A percentile compares a stretch with the other conserved stretches of the same genome.
These are phyloP conservation scores for Huntiella omanensis DNA, from an alignment of 2,329 filamentous ascomycete species.

Conservation along the genomic window DNA sequence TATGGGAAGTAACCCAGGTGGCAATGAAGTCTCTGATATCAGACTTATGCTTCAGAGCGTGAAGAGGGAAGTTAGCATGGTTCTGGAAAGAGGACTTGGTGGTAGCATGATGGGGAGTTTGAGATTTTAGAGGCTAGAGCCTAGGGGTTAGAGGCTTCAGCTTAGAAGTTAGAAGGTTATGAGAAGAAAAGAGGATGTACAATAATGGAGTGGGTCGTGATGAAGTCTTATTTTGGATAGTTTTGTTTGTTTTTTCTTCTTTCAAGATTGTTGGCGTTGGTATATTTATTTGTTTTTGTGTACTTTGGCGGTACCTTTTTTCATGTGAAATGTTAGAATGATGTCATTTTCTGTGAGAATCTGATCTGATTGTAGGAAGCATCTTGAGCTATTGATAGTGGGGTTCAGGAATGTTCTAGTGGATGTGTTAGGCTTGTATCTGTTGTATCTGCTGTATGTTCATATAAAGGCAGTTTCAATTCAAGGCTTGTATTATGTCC, in stretches of 20 bases:
- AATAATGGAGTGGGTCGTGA: background rate
- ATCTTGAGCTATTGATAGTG: too few relatives aligned
- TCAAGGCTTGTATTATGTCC: background rate
- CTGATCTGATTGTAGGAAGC: too few relatives aligned
- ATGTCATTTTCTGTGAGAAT: too few relatives aligned
- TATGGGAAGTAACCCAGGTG: conserved; percentile 25
- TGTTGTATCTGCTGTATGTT: too few relatives aligned
- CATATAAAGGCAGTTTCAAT: too few relatives aligned
- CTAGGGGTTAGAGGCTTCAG: background rate
- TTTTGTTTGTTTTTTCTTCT: conserved; percentile 1
- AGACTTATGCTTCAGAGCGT: conserved; percentile 24
- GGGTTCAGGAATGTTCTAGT: too few relatives aligned
- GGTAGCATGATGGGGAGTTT: conserved; percentile 22
- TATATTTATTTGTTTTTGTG: background rate
- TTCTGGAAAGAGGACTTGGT: conserved; percentile 21
- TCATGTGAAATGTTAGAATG: background rate
- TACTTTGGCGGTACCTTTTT: conserved; percentile 1
- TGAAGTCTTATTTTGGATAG: background rate
- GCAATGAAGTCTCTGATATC: conserved; percentile 26
- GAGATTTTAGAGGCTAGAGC: conserved; percentile 19
- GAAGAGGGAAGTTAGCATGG: conserved; percentile 25
- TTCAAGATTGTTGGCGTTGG: background rate
- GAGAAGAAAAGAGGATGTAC: conserved; percentile 2
- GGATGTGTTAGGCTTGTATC: too few relatives aligned
- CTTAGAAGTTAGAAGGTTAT: too few relatives aligned